Base-by-base conservation (phyloP, 2,329 filamentous ascomycete species). In the Neocucurbitaria cava region DNA sequence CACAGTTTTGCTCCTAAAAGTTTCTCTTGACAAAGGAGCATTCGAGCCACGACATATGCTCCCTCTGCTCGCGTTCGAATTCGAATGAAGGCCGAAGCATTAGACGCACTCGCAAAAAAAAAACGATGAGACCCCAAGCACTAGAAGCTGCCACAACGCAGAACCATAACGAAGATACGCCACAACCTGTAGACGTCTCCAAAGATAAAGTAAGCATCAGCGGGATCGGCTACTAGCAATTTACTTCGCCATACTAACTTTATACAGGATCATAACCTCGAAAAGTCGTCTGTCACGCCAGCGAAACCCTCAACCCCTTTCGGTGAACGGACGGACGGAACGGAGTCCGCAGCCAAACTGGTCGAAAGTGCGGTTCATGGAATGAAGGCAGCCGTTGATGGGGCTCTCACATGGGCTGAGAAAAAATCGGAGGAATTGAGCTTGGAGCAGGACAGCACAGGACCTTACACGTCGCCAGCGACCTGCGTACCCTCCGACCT, bases 401-500 rank as follows among this genome's bases (percentile, higher is more conserved):
- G 58, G 7, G 67, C 58, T 1, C 54, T 71, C 7, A 50, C 56
- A 2, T 73, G 70, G 69, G 64, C 64, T 1, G 65, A 71, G 48
- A 56, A 66, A 41, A 72, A 71, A 31, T 64, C 54, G 13, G 62
- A 65, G 9, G 51, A 61, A 11, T 42, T 75, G 38, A 53, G 59
- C 24, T 49, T 36, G 15, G 54, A 62, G 7, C 57, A 69, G 24
- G 64, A 69, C 20, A 59, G 54, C 21, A 56, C 63, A n/a, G 72
- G 71, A 11, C 73, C 71, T 3, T 76, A 75, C 26, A 48, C 62
- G 5, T 72, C 66, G 20, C 67, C 64, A 4, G 67, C 64, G 11
- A 74, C 67, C 13, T 74, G 72, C 49, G 62, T 62, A 13, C 66
- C 67, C 15, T 72, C 68, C 7, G 72, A 76, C 45, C 55, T 76